Evolutionary conservation across 306 rosid species (phyloP).

Genomic region (Luffa acutangula): DNA sequence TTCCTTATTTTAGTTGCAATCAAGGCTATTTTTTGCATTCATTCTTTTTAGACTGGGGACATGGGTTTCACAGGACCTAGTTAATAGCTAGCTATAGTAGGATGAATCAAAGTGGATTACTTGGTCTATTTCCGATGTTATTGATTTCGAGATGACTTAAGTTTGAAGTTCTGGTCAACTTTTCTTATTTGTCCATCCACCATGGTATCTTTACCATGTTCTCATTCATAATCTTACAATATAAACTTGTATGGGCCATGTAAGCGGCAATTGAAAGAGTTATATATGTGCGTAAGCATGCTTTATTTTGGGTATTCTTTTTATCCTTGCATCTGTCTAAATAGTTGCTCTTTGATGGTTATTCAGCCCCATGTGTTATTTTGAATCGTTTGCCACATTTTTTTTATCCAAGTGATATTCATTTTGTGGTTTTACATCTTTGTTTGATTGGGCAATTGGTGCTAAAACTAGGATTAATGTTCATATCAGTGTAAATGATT

Average conservation of each 20-base stretch:
- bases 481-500: not conserved
- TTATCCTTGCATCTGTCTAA: not conserved
- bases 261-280: not conserved
- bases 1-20: not conserved
- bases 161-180: not conserved
- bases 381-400: not conserved
- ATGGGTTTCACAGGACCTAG: not conserved
- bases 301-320: not conserved
- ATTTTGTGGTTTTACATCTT: not conserved
- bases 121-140: not conserved
- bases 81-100: not conserved
- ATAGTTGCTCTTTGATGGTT: not conserved
- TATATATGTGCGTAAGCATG: not conserved
- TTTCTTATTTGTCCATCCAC: not conserved
- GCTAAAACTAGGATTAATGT: not conserved
- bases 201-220: not conserved
- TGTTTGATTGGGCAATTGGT: not conserved
- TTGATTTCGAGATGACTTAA: not conserved
- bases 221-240: not conserved
- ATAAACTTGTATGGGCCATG: not conserved
- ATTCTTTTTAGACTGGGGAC: not conserved
- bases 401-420: not conserved
- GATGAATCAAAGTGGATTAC: not conserved
- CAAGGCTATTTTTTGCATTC: not conserved
- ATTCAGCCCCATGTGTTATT: not conserved